Evolutionary conservation across 139 green algal genomes (phyloP), one percentile per base, ranked within the genome.

Genomic region (Eudorina sp.): DNA sequence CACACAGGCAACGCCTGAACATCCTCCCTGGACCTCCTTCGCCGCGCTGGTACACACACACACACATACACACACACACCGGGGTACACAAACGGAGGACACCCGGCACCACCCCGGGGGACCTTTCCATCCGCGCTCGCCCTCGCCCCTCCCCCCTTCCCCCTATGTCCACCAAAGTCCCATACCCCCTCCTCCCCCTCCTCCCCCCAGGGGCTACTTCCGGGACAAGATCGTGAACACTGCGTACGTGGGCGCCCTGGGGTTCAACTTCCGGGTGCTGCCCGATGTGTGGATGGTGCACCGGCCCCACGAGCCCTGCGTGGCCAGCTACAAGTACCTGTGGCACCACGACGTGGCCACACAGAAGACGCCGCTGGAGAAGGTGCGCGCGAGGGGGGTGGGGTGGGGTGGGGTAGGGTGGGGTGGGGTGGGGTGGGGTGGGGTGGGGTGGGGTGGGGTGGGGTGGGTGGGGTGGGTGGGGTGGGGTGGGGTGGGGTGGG

Each of bases 221-320:
- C 36, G 31, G 21, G 62, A 72, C 62, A 72, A 72, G 31, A 72
- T 72, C 31, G 62, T 72, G 62, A 72, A 72, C 62, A 38, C 31
- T 29, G 62, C 62, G 27, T 72, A 72, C 31, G 62, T 72, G 62
- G 62, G 27, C 19, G 36, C 62, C 21, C n/a, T 72, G 16, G 62
- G 62, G 1, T 72, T 38, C 62, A 72, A 38, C 27, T 72, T 72
- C 62, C 62, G 62, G 23, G 19, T 72, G 31, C 21, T 72, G 21
- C 62, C 62, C 21, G 62, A 72, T 29, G 62, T 72, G 62, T 72
- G 62, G 62, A 72, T 72, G 62, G 62, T 72, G 23, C 62, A 72
- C 23, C 62, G 31, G 2, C 27, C 62, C 21, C 62, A 72, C 23
- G 11, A 19, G 62, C 62, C 62, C 62, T 72, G 27, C 14, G 31